phyloP scores from a whole-genome alignment of 2,329 filamentous ascomycete species.

The Cryphonectria nitschkei region DNA sequence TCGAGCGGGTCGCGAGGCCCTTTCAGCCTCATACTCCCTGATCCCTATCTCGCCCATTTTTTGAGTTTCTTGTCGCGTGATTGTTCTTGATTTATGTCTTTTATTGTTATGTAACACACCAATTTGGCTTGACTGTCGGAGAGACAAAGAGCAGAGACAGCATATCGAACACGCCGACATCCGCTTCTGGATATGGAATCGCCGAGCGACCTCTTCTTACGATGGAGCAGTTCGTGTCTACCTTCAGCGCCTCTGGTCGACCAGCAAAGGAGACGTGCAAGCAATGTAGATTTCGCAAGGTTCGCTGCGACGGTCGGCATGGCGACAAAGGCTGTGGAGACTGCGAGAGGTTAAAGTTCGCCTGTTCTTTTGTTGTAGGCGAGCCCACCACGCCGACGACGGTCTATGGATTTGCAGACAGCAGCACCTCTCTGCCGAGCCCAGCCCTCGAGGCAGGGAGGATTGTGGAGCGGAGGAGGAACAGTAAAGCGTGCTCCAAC shows the following conservation, averaged over 20 bases:
- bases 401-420: slow-evolving; percentile 12
- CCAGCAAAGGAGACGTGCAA: slow-evolving; percentile 28
- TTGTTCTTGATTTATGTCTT: neutral
- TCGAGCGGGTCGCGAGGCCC: slow-evolving; percentile 13
- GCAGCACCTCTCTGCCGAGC: slow-evolving; percentile 15
- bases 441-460: slow-evolving; percentile 19
- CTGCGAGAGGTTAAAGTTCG: slow-evolving; percentile 27
- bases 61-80: neutral
- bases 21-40: slow-evolving; percentile 20
- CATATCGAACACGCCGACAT: neutral
- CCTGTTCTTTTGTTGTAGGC: slow-evolving; percentile 25
- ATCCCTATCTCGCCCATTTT: neutral
- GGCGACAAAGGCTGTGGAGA: slow-evolving; percentile 26
- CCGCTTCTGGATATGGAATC: neutral
- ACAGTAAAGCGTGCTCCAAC: slow-evolving; percentile 26
- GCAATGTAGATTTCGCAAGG: slow-evolving; percentile 28
- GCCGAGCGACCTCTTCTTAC: neutral
- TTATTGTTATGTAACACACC: neutral
- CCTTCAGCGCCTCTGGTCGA: slow-evolving; percentile 28
- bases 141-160: neutral
- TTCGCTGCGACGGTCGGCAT: slow-evolving; percentile 22
- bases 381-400: slow-evolving; percentile 24
- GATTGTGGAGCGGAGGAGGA: slow-evolving; percentile 25
- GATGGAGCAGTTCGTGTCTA: slow-evolving; percentile 30
- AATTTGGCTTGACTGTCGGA: neutral